Base-by-base conservation (phyloP, 306 rosid genomes). In the Cucurbita moschata region DNA sequence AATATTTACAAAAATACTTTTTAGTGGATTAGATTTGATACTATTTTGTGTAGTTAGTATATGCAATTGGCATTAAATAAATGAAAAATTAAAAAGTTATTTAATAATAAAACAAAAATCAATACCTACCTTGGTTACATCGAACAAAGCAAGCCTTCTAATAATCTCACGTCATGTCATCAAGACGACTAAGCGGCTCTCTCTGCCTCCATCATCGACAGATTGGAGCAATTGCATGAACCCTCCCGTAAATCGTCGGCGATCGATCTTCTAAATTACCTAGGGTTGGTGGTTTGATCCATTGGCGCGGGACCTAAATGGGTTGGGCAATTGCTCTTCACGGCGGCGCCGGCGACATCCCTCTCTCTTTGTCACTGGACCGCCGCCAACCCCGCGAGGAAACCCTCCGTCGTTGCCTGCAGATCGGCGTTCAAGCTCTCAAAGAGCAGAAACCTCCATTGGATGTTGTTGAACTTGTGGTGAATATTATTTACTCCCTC, bases 261-360 rank as follows among this genome's bases (percentile, higher is more conserved):
- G 51, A 10, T 44, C 46, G 39, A 66, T 21, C 38, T 21, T 0
- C 1, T 39, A 30, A 12, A 30, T 62, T 8, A 19, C 8, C 5
- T 18, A 65, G 9, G 10, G 16, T 13, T 9, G 23, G 58, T 15
- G 58, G 5, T n/a, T 2, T 12, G 19, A n/a, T 55, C 60, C 26
- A 19, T 55, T 8, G 65, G 65, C 19, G 19, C n/a, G 4, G 55
- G 11, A 67, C 40, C 49, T 7, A 59, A 30, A 89, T 90, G 96
- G 98, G 96, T 72, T 93, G 98, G 98, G 93, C 93, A 8, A 87
- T 93, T 18, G 98, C 97, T 60, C 82, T 93, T 8, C 98, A 93
- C 51, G 98, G 97, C 76, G 96, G 98, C 76, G 98, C 93, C 37
- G 98, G 97, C 35, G 98, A 88, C 76, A 92, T 93, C n/a, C 84